Percentiles rank a stretch among this genome's conserved stretches.
phyloP scores from a whole-genome alignment of 2,329 filamentous ascomycete genomes.

The Talaromyces verruculosus region DNA sequence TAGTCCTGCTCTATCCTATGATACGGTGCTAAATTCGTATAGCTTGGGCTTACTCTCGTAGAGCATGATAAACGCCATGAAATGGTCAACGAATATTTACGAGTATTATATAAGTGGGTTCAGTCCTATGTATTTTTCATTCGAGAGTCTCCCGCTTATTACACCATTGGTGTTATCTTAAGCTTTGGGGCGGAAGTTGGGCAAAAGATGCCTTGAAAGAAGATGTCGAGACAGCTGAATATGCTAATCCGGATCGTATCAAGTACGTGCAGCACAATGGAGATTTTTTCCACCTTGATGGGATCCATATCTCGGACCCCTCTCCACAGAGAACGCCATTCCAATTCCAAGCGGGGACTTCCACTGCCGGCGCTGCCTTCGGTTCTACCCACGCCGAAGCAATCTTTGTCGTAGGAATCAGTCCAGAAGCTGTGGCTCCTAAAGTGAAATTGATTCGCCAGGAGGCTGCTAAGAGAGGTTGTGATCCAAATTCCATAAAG shows the following conservation, averaged over 20 bases:
- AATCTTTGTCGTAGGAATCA: constrained; percentile 68
- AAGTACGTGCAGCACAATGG: constrained; percentile 66
- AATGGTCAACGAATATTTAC: constrained; percentile 63
- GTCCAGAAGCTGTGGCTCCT: constrained; percentile 60
- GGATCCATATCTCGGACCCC: constrained; percentile 65
- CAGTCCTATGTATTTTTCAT: neutral
- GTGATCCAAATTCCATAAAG: constrained; percentile 63
- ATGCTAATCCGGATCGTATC: constrained; percentile 59
- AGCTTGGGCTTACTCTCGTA: constrained; percentile 40
- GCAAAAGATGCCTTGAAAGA: constrained; percentile 64
- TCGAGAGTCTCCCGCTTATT: neutral
- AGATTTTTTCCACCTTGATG: constrained; percentile 63
- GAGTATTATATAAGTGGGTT: constrained; percentile 60
- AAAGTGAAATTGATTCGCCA: constrained; percentile 64
- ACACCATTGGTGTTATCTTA: neutral
- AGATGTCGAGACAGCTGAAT: constrained; percentile 54
- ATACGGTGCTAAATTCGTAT: constrained; percentile 16
- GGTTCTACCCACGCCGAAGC: constrained; percentile 69
- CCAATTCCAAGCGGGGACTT: constrained; percentile 69
- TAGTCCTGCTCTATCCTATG: constrained; percentile 37
- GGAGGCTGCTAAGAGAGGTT: constrained; percentile 54
- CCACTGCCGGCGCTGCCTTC: constrained; percentile 64
- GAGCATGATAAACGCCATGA: constrained; percentile 66
- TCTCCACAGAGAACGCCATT: constrained; percentile 68
- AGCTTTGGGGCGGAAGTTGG: constrained; percentile 64